Base-by-base conservation (phyloP, 2,329 filamentous ascomycete species). In the Ambrosiella xylebori region DNA sequence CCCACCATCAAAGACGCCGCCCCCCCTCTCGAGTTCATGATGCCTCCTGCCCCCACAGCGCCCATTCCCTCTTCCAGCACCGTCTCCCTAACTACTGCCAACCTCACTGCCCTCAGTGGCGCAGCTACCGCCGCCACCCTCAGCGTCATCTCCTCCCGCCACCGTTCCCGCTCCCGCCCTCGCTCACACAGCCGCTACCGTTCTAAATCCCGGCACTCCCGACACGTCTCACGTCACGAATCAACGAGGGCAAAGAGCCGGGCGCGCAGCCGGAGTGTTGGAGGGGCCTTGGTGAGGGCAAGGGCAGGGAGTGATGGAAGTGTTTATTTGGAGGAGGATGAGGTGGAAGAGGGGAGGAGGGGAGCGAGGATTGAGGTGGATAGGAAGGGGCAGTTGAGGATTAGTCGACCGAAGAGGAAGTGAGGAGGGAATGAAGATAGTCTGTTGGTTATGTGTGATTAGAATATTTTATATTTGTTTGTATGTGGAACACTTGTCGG, bases 331-430 rank as follows among this genome's bases (percentile, higher is more conserved):
- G 84, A 82, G 62, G 76, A 81, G 70, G 76, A 82, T 63, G 68
- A 74, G 64, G 69, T 79, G 56, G 73, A 77, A 63, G 75, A 77
- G 65, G 72, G 73, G 54, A 71, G 71, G 66, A 77, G 73, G 67
- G 79, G 79, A 57, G 74, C 86, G 62, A 76, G 85, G 64, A 81
- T 95, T 65, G 86, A 88, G 73, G 88, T 86, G 76, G 88, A 96
- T 73, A 85, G 85, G 76, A 93, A 87, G 89, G 89, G 90, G 94
- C 93, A 84, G 86, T 83, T 93, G 81, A 81, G 83, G 76, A 82
- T 90, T 74, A 86, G 85, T 74, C 79, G 87, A 71, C 86, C 85
- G 67, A 81, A 82, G 73, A 38, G 49, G 27, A 59, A 50, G 51
- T 51, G 15, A 41, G 17, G 38, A 9, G 7, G n/a, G 13, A 40